Base-by-base conservation (phyloP, 768 basidiomycete species). In the Infundibulicybe gibba region DNA sequence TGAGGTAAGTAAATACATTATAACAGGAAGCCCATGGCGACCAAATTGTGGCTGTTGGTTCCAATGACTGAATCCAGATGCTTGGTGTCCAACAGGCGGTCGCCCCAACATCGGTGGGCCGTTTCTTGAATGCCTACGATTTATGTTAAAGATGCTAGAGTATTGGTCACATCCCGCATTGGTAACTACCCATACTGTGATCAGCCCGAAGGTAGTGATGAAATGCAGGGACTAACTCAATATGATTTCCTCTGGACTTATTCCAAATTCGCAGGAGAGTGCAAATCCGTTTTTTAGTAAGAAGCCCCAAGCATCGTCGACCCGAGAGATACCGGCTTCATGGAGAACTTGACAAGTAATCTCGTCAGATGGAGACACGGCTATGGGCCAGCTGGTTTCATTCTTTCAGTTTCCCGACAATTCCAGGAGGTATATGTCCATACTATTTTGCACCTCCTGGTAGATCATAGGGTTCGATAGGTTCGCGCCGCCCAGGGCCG, bases 1-100 rank as follows among this genome's bases (percentile, higher is more conserved):
- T 0, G 74, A 69, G 0, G 75, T 76, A 43, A 74, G 67, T 25
- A 75, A 58, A 41, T 75, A 77, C 46, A 69, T 58, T 32, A 75
- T 61, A 5, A n/a, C n/a, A n/a, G n/a, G n/a, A n/a, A n/a, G n/a
- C n/a, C n/a, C n/a, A n/a, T n/a, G n/a, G n/a, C 62, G 60, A 32
- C 41, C 20, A 9, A 48, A 33, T 42, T 39, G 14, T 47, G 41
- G 17, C 46, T 34, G 12, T 32, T 11, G 35, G 30, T 13, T 17
- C 31, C 11, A 17, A 31, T 17, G n/a, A 16, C 25, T 6, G 25
- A 35, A 19, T 33, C 41, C 20, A 48, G 31, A 50, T 49, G 9
- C n/a, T n/a, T n/a, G n/a, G n/a, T n/a, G n/a, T 47, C 44, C 40
- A 46, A 43, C 21, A 44, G 51, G 17, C 34, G 49, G 11, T 5